Evolutionary conservation across 768 basidiomycete species (phyloP).

Genomic region (Daedaleopsis sinensis): DNA sequence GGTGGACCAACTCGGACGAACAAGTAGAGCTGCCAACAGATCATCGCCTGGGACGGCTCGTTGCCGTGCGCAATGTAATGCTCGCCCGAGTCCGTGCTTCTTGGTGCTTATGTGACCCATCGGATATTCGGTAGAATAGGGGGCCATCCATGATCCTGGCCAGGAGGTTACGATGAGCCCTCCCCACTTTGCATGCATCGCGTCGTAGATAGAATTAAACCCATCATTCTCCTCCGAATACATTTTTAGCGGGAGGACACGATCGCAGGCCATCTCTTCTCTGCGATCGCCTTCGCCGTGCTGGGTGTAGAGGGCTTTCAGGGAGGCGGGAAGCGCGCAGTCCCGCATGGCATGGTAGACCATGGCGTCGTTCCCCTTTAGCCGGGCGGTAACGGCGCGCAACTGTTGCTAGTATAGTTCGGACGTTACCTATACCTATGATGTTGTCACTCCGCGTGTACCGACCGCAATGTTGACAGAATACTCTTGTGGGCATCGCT

Average conservation of each 20-base stretch:
- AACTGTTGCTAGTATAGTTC: too few species aligned
- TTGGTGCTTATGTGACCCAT: conserved; percentile 1
- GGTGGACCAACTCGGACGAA: conserved; percentile 3
- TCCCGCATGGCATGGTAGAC: background rate
- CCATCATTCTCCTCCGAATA: background rate
- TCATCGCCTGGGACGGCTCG: background rate
- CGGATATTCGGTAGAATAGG: background rate
- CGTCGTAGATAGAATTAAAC: background rate
- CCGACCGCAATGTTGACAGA: too few species aligned
- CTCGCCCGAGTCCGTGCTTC: background rate
- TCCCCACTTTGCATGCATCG: background rate
- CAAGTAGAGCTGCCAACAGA: conserved; percentile 9
- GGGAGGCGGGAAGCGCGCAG: conserved; percentile 3
- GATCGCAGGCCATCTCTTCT: background rate
- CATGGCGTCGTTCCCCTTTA: conserved; percentile 14
- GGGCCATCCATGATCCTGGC: too few species aligned
- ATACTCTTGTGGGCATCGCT: too few species aligned
- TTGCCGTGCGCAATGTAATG: conserved; percentile 8
- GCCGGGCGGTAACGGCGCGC: background rate
- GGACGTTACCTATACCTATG: too few species aligned
- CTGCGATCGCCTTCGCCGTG: background rate
- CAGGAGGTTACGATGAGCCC: background rate
- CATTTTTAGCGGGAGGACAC: background rate
- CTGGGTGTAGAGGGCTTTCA: conserved; percentile 1
- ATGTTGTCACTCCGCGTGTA: too few species aligned